phyloP scores from a whole-genome alignment of 2,329 filamentous ascomycete species.

The Aspergillus brunneoviolaceus region DNA sequence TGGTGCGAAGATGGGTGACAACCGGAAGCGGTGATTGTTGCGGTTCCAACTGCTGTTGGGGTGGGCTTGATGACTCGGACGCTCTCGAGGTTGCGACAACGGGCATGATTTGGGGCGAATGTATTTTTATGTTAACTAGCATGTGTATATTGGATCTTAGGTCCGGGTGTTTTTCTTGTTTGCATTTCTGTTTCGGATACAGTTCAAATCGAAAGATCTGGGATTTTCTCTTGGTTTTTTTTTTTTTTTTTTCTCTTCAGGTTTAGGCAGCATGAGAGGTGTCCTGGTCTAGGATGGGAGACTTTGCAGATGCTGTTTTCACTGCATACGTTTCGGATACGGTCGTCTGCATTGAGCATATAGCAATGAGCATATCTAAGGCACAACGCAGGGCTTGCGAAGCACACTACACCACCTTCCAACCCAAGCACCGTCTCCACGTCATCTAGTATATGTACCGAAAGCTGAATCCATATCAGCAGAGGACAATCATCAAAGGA shows the following conservation, averaged over 20 bases:
- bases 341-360: too few relatives aligned
- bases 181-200: constrained; percentile 1
- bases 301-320: too few relatives aligned
- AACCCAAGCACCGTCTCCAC: neutral
- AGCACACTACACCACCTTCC: neutral
- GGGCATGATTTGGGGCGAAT: neutral
- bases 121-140: constrained; percentile 10
- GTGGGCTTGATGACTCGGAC: neutral
- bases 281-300: too few relatives aligned
- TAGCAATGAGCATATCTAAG: too few relatives aligned
- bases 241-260: neutral
- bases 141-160: constrained; percentile 7
- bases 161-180: neutral
- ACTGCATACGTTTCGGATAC: too few relatives aligned
- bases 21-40: neutral
- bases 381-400: neutral
- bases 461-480: constrained; percentile 10
- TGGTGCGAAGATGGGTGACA: constrained; percentile 14
- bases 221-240: neutral
- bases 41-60: neutral
- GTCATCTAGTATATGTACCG: constrained; percentile 22
- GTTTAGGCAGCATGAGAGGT: neutral
- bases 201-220: neutral
- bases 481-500: neutral
- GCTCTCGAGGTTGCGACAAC: too few relatives aligned